These are phyloP conservation scores for Hanseniaspora gamundiae DNA, from an alignment of 1,139 yeast species.

Conservation along the genomic window DNA sequence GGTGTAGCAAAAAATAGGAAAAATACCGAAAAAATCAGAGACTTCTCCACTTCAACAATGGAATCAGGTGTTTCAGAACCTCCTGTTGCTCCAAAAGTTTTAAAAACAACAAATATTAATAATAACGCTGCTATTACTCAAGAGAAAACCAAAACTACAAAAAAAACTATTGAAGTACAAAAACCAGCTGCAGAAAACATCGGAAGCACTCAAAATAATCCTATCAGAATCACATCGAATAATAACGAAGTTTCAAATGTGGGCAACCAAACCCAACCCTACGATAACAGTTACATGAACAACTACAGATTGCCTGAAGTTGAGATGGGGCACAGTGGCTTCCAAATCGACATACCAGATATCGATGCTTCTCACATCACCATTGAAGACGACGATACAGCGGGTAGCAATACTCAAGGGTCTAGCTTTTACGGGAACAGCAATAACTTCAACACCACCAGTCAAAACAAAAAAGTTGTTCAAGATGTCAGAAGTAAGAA, in stretches of 20 bases:
- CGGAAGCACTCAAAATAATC: constrained; percentile 3
- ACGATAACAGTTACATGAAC: constrained; percentile 10
- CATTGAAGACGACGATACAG: constrained; percentile 4
- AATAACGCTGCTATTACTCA: too few relatives aligned
- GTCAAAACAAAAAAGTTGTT: neutral
- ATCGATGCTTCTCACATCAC: constrained; percentile 10
- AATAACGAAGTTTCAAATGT: constrained; percentile 3
- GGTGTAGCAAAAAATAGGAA: neutral
- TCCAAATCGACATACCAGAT: constrained; percentile 17
- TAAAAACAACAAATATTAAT: too few relatives aligned
- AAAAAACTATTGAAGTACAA: constrained; percentile 5
- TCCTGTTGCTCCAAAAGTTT: neutral
- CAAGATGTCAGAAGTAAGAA: neutral
- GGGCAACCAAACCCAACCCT: constrained; percentile 8
- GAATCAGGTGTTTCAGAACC: neutral
- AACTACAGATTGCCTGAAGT: constrained; percentile 18
- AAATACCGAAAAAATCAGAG: neutral
- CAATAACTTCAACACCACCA: neutral
- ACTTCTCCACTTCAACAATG: neutral
- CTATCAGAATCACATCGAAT: constrained; percentile 3
- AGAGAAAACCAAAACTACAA: constrained; percentile 6
- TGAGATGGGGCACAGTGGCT: constrained; percentile 16
- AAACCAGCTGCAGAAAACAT: too few relatives aligned
- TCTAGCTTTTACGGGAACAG: neutral
- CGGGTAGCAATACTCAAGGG: neutral